These are phyloP conservation scores for Yamadazyma kitorensis DNA, from an alignment of 805 yeast genomes.

Conservation along the genomic window DNA sequence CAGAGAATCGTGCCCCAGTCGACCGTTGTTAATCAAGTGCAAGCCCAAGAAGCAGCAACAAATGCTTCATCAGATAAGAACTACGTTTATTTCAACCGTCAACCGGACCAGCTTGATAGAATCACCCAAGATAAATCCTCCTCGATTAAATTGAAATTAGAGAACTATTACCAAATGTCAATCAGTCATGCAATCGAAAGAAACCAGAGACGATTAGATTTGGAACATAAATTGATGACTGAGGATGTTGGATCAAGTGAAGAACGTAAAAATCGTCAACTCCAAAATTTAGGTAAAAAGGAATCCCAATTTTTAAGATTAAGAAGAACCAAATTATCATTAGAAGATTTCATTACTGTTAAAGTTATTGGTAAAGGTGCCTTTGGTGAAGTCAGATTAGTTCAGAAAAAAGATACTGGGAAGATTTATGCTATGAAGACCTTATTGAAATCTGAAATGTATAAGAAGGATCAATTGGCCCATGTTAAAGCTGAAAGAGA, in stretches of 20 bases:
- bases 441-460: constrained; percentile 85
- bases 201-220: constrained; percentile 84
- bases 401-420: constrained; percentile 89
- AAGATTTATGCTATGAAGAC: constrained; percentile 95
- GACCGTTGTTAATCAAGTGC: too few relatives aligned
- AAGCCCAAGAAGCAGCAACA: not conserved
- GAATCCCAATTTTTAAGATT: constrained; percentile 84
- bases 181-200: constrained; percentile 93
- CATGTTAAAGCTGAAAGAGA: constrained; percentile 96
- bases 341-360: constrained; percentile 84
- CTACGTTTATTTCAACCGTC: constrained; percentile 74
- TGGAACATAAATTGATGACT: constrained; percentile 66
- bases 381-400: constrained; percentile 94
- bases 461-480: constrained; percentile 88
- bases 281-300: constrained; percentile 79
- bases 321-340: constrained; percentile 75
- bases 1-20: too few relatives aligned
- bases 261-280: constrained; percentile 80
- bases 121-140: constrained; percentile 79
- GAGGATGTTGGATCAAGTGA: constrained; percentile 70
- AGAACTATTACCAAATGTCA: constrained; percentile 80
- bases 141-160: constrained; percentile 75
- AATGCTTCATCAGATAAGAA: constrained; percentile 20
- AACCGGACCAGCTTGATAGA: constrained; percentile 75
- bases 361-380: constrained; percentile 97